Conservation (phyloP, 495 filamentous ascomycete species). For the Podospora pseudoanserina region DNA sequence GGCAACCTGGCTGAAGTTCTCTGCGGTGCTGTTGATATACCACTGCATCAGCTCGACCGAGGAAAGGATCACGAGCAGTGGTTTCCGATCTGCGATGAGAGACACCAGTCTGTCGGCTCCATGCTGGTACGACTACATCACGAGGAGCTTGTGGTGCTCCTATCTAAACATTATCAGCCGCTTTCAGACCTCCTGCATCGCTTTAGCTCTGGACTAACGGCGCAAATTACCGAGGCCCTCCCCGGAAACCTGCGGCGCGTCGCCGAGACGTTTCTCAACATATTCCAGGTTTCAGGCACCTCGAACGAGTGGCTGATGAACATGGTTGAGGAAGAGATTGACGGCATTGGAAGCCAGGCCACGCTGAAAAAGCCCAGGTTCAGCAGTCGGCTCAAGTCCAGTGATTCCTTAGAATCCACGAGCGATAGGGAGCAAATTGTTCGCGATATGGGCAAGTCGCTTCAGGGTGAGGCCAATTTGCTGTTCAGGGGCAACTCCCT, state of each 20-base stretch:
- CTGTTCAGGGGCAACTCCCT: slow-evolving; percentile 94
- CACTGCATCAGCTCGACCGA: slow-evolving; percentile 74
- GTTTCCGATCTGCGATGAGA: slow-evolving; percentile 76
- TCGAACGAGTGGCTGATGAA: slow-evolving; percentile 88
- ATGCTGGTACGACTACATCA: slow-evolving; percentile 80
- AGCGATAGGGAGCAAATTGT: slow-evolving; percentile 52
- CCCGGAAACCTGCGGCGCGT: slow-evolving; percentile 72
- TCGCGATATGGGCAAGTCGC: slow-evolving; percentile 60
- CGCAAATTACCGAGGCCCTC: slow-evolving; percentile 76
- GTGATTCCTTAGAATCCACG: slow-evolving; percentile 65
- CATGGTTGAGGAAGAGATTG: slow-evolving; percentile 94
- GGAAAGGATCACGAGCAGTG: slow-evolving; percentile 83
- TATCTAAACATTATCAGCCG: slow-evolving; percentile 77
- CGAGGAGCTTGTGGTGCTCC: slow-evolving; percentile 84
- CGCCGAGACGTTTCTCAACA: slow-evolving; percentile 85
- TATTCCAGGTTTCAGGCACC: slow-evolving; percentile 91
- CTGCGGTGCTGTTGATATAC: slow-evolving; percentile 76
- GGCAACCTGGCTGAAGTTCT: slow-evolving; percentile 40
- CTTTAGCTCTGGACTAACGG: slow-evolving; percentile 77
- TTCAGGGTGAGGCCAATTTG: slow-evolving; percentile 80
- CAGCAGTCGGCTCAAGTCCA: slow-evolving; percentile 71
- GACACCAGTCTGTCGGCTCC: slow-evolving; percentile 70
- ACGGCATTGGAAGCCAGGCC: slow-evolving; percentile 78
- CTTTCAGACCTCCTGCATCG: slow-evolving; percentile 81
- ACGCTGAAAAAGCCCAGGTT: slow-evolving; percentile 68